A percentile compares a stretch with the other conserved stretches of the same genome.
phyloP scores from a whole-genome alignment of 1,139 yeast species.

The Taphrina deformans region DNA sequence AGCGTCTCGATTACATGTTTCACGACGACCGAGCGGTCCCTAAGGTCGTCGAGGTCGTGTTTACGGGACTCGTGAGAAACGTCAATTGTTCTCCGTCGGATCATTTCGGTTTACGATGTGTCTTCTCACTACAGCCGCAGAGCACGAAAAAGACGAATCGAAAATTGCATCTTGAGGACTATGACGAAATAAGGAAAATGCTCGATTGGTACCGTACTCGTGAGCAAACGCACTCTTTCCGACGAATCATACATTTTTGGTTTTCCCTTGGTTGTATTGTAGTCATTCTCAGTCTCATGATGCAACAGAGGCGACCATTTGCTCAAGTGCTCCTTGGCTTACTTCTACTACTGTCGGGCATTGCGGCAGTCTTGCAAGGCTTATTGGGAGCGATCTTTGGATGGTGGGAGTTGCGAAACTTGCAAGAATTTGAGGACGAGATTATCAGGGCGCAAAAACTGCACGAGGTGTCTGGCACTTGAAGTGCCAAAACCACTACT shows the following conservation, averaged over 20 bases:
- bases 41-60: constrained; percentile 67
- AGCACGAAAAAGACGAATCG: constrained; percentile 21
- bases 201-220: constrained; percentile 58
- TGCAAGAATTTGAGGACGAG: constrained; percentile 55
- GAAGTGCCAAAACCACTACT: background rate
- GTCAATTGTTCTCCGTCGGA: constrained; percentile 75
- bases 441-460: background rate
- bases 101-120: constrained; percentile 65
- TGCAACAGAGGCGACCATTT: constrained; percentile 52
- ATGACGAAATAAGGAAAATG: constrained; percentile 58
- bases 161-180: constrained; percentile 40
- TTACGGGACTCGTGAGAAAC: constrained; percentile 40
- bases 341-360: constrained; percentile 54
- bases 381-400: constrained; percentile 78
- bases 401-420: constrained; percentile 70
- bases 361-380: constrained; percentile 74
- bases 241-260: constrained; percentile 68
- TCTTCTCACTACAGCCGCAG: constrained; percentile 37
- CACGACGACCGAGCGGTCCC: constrained; percentile 59
- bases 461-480: background rate
- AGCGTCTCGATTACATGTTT: constrained; percentile 86
- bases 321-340: constrained; percentile 52
- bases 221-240: constrained; percentile 60
- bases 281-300: constrained; percentile 57
- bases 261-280: constrained; percentile 55